Evolutionary conservation across 306 rosid species (phyloP), one percentile per base, ranked within the genome.

Genomic region (Amphicarpaea edgeworthii): DNA sequence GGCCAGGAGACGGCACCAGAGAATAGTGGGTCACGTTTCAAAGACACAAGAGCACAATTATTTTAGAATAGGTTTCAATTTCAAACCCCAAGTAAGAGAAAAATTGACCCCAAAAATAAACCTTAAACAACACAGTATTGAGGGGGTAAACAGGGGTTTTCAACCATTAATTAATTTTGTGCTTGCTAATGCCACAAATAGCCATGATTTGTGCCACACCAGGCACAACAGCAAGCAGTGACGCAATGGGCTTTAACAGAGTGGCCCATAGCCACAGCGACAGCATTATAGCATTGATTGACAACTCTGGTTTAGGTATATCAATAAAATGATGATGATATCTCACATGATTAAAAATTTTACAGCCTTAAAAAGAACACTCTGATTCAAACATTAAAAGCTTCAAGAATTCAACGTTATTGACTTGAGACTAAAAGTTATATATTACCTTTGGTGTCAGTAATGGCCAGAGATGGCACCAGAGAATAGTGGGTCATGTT

Each of bases 381-480:
- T 59, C 73, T 19, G 6, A 24, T 43, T 76, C 37, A 68, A 61
- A 77, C 49, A 73, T 34, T 23, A 50, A 71, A 78, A 72, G 70
- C 46, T 53, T 46, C 16, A 12, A 58, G 70, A 40, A 80, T 61
- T 17, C 23, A 49, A 73, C 19, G 10, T 70, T 51, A 67, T 37
- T 41, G 24, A 77, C 55, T 40, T 26, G 41, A 50, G n/a, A n/a
- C n/a, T n/a, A n/a, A 24, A 47, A 41, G 50, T 40, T 41, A 60
- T 41, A 55, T 30, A 16, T 73, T 87, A 96, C 99, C 99, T 87
- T 96, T 96, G 59, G 96, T 90, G 85, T 55, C n/a, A 55, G 32
- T 11, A 55, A 55, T 55, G 60, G 16, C 37, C 0, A 2, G 61
- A 54, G 61, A 54, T 2, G 4, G 1, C 32, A 0, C 16, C 37